Percentiles rank a stretch among this genome's conserved stretches.
These are phyloP conservation scores for Carex myosuroides DNA, from an alignment of 176 grass and related monocot genomes.

Conservation along the genomic window DNA sequence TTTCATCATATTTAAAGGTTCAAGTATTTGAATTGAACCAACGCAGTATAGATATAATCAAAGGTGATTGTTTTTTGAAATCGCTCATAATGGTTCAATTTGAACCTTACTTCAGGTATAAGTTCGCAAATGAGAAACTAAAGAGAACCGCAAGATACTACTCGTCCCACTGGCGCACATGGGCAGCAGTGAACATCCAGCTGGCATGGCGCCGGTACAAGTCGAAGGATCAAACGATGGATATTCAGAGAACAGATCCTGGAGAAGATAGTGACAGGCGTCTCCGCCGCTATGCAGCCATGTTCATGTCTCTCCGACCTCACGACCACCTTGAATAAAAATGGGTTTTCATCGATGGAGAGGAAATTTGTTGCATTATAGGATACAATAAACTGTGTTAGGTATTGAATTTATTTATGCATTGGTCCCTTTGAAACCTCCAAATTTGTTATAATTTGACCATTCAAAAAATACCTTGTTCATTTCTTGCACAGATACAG, in stretches of 20 bases:
- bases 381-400: neutral
- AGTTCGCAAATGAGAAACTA: constrained; percentile 86
- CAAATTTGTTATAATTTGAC: neutral
- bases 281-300: constrained; percentile 69
- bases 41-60: neutral
- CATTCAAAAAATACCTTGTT: neutral
- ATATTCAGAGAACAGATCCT: neutral
- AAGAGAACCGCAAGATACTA: constrained; percentile 86
- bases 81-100: neutral
- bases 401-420: neutral
- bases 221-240: constrained; percentile 7
- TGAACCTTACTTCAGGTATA: constrained; percentile 40
- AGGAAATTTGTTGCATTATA: neutral
- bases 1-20: neutral
- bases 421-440: neutral
- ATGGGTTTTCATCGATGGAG: no score
- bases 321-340: constrained; percentile 89
- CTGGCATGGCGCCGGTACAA: constrained; percentile 80
- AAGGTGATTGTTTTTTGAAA: neutral
- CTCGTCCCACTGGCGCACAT: constrained; percentile 92
- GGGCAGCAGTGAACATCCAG: constrained; percentile 96
- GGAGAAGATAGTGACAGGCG: constrained; percentile 54
- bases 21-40: neutral
- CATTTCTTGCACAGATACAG: neutral
- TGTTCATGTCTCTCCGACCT: constrained; percentile 96